Percentiles rank a stretch among this genome's conserved stretches.
These are phyloP conservation scores for Candida chilensis DNA, from an alignment of 805 yeast species.

Conservation along the genomic window DNA sequence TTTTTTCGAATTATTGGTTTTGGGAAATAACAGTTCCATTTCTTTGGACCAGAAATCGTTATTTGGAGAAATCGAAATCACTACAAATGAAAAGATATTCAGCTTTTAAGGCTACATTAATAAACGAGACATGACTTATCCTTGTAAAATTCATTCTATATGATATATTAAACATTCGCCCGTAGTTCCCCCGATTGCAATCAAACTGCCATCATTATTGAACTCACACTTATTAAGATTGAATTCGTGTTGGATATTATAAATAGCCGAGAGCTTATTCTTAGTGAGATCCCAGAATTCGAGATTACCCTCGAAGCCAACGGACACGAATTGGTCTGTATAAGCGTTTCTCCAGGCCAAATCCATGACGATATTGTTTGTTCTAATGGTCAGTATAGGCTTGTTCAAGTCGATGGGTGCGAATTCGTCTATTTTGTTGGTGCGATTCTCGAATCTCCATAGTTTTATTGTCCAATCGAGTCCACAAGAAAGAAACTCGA, in stretches of 20 bases:
- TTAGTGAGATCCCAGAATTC: conserved; percentile 26
- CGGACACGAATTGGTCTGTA: conserved; percentile 20
- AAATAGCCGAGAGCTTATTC: no score
- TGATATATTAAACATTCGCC: no score
- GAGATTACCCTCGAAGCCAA: conserved; percentile 17
- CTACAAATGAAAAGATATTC: conserved; percentile 29
- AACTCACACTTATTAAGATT: no score
- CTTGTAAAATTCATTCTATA: no score
- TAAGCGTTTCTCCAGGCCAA: conserved; percentile 22
- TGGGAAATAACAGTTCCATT: conserved; percentile 72
- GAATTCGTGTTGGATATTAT: no score
- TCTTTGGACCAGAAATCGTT: conserved; percentile 48
- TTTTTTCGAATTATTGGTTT: conserved; percentile 75
- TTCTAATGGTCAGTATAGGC: conserved; percentile 10
- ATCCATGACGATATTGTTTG: conserved; percentile 19
- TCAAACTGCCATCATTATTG: no score
- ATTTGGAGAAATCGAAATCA: conserved; percentile 52
- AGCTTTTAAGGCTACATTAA: no score
- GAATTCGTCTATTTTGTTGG: not conserved
- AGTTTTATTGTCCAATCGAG: conserved; percentile 25
- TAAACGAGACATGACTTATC: no score
- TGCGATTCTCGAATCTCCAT: conserved; percentile 9
- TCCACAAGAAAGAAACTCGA: conserved; percentile 15
- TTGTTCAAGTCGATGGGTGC: not conserved
- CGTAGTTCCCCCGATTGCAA: no score